A percentile compares a stretch with the other conserved stretches of the same genome.
phyloP scores from a whole-genome alignment of 176 grass and related monocot species.

The Ensete ventricosum region DNA sequence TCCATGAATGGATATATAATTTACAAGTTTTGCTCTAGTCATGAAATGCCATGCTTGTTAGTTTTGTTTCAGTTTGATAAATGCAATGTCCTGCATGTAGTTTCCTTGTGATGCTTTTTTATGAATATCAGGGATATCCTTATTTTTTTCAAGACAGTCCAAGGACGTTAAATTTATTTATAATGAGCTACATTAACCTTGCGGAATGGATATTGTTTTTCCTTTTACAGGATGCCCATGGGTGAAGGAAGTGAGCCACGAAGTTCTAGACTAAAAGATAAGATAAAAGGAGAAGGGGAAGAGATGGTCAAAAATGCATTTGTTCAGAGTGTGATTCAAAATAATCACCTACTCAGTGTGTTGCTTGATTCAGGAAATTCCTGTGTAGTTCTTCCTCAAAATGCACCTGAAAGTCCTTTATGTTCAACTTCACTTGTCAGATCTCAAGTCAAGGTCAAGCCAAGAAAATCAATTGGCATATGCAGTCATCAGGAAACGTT shows the following conservation, averaged over 20 bases:
- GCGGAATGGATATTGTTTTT: neutral
- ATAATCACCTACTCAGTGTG: slow-evolving; percentile 55
- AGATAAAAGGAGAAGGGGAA: slow-evolving; percentile 75
- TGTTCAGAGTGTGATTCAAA: slow-evolving; percentile 71
- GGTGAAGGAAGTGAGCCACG: slow-evolving; percentile 52
- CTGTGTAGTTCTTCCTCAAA: slow-evolving; percentile 70
- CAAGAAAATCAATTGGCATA: slow-evolving; percentile 29
- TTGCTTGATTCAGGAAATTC: slow-evolving; percentile 52
- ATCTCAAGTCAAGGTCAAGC: slow-evolving; percentile 34
- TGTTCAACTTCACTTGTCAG: slow-evolving; percentile 39
- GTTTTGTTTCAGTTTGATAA: neutral
- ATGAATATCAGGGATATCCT: neutral
- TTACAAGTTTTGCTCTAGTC: neutral
- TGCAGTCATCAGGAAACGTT: slow-evolving; percentile 31
- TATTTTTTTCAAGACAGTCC: neutral
- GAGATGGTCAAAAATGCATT: slow-evolving; percentile 76
- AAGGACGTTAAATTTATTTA: neutral
- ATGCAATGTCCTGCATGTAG: neutral
- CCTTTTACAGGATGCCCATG: slow-evolving; percentile 44
- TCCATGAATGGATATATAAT: neutral
- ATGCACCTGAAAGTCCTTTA: slow-evolving; percentile 31
- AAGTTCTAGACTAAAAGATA: slow-evolving; percentile 91
- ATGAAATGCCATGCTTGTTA: neutral
- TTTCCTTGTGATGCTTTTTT: neutral
- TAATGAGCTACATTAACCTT: neutral